phyloP scores from a whole-genome alignment of 176 grass and related monocot genomes.

The Hordeum marinum region DNA sequence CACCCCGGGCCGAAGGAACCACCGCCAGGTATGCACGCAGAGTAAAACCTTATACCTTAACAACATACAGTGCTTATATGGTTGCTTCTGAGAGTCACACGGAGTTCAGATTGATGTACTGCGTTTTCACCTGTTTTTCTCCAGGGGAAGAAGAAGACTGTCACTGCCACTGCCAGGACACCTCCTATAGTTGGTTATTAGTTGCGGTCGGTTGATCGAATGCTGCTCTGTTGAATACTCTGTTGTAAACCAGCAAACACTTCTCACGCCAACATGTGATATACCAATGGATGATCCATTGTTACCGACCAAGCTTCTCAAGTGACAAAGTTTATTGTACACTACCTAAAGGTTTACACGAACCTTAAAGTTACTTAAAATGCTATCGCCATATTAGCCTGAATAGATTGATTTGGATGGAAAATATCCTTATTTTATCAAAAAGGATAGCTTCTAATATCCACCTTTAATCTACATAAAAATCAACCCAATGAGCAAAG shows the following conservation, averaged over 20 bases:
- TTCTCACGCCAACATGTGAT: not conserved
- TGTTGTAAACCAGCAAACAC: not conserved
- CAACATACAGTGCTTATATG: too few relatives aligned
- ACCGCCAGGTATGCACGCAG: not conserved
- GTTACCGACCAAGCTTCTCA: not conserved
- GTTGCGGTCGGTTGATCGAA: not conserved
- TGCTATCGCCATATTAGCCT: too few relatives aligned
- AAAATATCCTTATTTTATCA: too few relatives aligned
- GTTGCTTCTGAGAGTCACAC: too few relatives aligned
- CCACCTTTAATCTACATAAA: too few relatives aligned
- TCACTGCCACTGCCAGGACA: not conserved
- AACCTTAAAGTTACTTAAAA: too few relatives aligned
- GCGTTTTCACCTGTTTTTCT: not conserved
- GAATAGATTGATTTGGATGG: too few relatives aligned
- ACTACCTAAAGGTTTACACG: too few relatives aligned
- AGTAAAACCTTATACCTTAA: not conserved
- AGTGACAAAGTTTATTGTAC: not conserved
- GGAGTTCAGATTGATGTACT: not conserved
- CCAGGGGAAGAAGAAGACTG: constrained; percentile 24
- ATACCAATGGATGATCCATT: not conserved
- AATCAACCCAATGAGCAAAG: too few relatives aligned
- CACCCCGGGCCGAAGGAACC: constrained; percentile 6
- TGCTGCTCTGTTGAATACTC: not conserved
- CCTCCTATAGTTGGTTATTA: constrained; percentile 7
- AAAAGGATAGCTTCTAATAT: too few relatives aligned